Evolutionary conservation across 805 yeast species (phyloP), one percentile per base, ranked within the genome.

Genomic region (Candida easanensis): DNA sequence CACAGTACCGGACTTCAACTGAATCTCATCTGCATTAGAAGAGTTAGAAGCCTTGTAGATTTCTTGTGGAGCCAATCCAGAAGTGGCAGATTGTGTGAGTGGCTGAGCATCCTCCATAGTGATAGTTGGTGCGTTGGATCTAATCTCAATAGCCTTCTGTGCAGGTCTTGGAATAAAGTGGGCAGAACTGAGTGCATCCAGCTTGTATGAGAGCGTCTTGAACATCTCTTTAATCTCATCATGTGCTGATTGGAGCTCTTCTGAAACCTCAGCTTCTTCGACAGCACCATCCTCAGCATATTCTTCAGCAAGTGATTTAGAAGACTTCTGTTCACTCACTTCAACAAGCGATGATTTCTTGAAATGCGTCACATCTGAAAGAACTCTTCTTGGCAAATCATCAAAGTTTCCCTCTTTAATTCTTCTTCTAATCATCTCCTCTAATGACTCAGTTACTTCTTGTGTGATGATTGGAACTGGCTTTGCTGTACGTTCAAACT

Each of bases 51-150:
- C 62, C 60, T 73, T 78, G 65, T 83, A 93, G 8, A 93, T 73
- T 66, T 91, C 99, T 68, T 91, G 99, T 31, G 99, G 99, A 2
- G 99, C 99, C 56, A 93, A 73, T 38, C 85, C 77, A 13, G 82
- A 70, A 18, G 82, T 87, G 26, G 77, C 69, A 2, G 93, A 79
- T 68, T 86, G 73, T 28, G 89, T 82, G 45, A 88, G 72, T 38
- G 99, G 99, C 67, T 89, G 97, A 1, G 97, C 93, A 59, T 93
- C 98, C 66, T 91, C 99, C 96, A 91, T 87, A 2, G 83, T 60
- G 38, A 93, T 83, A 2, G 96, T 76, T 5, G 96, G 82, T 0
- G 86, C 74, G 44, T 90, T 84, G 30, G 89, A 88, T 61, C 84
- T 88, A 58, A 93, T 82, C 45, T 86, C 89, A 49, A 91, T 68